phyloP scores from a whole-genome alignment of 148 eudicot species.

The Vaccinium macrocarpon region DNA sequence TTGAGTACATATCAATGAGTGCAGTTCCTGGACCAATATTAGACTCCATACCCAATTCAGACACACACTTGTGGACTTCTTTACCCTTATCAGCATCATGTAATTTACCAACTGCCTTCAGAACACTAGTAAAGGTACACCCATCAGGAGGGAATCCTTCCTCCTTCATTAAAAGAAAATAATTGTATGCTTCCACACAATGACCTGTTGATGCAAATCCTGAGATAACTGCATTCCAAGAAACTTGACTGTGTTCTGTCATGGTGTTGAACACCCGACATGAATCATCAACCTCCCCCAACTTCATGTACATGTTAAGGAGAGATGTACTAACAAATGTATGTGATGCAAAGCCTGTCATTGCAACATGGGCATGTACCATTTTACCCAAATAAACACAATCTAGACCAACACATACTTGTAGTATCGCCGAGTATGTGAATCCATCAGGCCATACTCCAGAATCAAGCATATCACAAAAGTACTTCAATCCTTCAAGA shows the following conservation, averaged over 20 bases:
- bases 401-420: slow-evolving; percentile 26
- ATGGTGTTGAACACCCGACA: slow-evolving; percentile 23
- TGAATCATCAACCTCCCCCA: slow-evolving; percentile 28
- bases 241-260: slow-evolving; percentile 17
- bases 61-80: slow-evolving; percentile 27
- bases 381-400: slow-evolving; percentile 21
- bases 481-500: slow-evolving; percentile 24
- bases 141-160: slow-evolving; percentile 20
- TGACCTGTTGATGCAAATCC: slow-evolving; percentile 27
- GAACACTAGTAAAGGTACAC: slow-evolving; percentile 21
- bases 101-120: slow-evolving; percentile 29
- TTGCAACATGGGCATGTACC: slow-evolving; percentile 27
- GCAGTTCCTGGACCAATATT: slow-evolving; percentile 20
- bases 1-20: slow-evolving; percentile 29
- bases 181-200: slow-evolving; percentile 22
- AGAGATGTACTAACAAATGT: slow-evolving; percentile 26
- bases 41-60: slow-evolving; percentile 18
- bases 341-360: slow-evolving; percentile 25
- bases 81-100: slow-evolving; percentile 26
- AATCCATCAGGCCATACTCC: slow-evolving; percentile 24
- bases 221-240: slow-evolving; percentile 35
- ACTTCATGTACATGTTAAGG: slow-evolving; percentile 31
- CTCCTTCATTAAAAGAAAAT: slow-evolving; percentile 24
- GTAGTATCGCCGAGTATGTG: slow-evolving; percentile 19
- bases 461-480: slow-evolving; percentile 21